phyloP scores from a whole-genome alignment of 2,329 filamentous ascomycete genomes.

The Talaromyces sp. region DNA sequence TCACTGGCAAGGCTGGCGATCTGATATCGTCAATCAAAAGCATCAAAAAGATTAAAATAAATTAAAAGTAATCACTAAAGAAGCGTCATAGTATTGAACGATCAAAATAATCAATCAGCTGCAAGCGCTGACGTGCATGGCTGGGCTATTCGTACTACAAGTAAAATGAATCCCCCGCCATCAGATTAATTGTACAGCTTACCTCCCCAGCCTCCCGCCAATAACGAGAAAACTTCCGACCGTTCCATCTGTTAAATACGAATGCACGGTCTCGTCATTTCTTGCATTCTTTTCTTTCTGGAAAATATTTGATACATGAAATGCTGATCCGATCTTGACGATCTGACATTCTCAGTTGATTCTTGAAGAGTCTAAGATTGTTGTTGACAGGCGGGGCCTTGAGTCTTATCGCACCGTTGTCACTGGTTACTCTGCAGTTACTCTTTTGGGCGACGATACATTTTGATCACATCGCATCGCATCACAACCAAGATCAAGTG shows the following conservation, averaged over 20 bases:
- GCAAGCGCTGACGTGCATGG: slow-evolving; percentile 12
- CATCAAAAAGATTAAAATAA: background rate
- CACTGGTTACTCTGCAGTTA: slow-evolving; percentile 4
- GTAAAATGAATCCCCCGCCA: slow-evolving; percentile 11
- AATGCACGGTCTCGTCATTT: slow-evolving; percentile 13
- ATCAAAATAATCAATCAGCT: background rate
- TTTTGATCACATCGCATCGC: background rate
- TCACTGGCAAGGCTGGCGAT: background rate
- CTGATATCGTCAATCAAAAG: background rate
- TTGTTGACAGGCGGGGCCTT: slow-evolving; percentile 4
- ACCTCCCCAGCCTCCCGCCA: slow-evolving; percentile 14
- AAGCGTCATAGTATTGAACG: background rate
- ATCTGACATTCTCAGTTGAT: background rate
- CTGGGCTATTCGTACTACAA: background rate
- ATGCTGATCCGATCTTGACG: background rate
- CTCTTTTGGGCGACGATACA: background rate
- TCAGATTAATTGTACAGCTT: slow-evolving; percentile 11
- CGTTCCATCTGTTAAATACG: background rate
- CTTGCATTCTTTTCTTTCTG: background rate
- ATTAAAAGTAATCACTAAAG: background rate
- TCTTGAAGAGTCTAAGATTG: no score
- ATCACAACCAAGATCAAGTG: background rate
- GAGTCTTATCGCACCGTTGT: slow-evolving; percentile 9
- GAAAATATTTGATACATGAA: background rate
- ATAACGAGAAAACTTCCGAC: slow-evolving; percentile 4